Conservation (phyloP, 2,329 filamentous ascomycete species). For the Metarhizium brunneum region DNA sequence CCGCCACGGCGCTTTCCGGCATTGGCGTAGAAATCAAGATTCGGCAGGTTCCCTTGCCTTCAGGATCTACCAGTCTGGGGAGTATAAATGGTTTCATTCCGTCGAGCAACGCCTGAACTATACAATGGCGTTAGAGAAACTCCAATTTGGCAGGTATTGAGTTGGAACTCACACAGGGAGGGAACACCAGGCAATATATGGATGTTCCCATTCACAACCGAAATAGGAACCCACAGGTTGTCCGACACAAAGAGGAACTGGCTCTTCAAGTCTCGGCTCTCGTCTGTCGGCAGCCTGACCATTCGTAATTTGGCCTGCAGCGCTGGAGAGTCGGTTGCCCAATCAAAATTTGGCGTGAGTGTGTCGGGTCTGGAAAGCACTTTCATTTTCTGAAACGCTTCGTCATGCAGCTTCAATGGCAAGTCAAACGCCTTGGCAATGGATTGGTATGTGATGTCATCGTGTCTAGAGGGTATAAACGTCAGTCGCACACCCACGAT, state of each 20-base stretch:
- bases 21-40: constrained; percentile 81
- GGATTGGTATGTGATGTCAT: constrained; percentile 94
- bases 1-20: constrained; percentile 76
- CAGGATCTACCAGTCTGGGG: constrained; percentile 65
- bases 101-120: constrained; percentile 66
- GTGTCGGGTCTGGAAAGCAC: constrained; percentile 64
- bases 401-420: constrained; percentile 65
- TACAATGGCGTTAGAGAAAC: constrained; percentile 4
- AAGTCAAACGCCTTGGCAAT: constrained; percentile 85
- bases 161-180: constrained; percentile 51
- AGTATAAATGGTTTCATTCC: constrained; percentile 63
- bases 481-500: background rate
- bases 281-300: constrained; percentile 76
- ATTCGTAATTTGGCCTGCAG: constrained; percentile 80
- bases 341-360: constrained; percentile 67
- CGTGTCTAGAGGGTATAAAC: constrained; percentile 54
- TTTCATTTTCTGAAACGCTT: constrained; percentile 76
- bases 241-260: constrained; percentile 74
- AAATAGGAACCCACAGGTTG: constrained; percentile 83
- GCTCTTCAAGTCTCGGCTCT: constrained; percentile 50
- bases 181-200: constrained; percentile 91
- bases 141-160: background rate
- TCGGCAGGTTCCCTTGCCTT: constrained; percentile 70
- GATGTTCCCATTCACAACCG: constrained; percentile 83
- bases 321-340: constrained; percentile 71